These are phyloP conservation scores for Trichoderma cornu-damae DNA, from an alignment of 2,329 filamentous ascomycete genomes.

Conservation along the genomic window DNA sequence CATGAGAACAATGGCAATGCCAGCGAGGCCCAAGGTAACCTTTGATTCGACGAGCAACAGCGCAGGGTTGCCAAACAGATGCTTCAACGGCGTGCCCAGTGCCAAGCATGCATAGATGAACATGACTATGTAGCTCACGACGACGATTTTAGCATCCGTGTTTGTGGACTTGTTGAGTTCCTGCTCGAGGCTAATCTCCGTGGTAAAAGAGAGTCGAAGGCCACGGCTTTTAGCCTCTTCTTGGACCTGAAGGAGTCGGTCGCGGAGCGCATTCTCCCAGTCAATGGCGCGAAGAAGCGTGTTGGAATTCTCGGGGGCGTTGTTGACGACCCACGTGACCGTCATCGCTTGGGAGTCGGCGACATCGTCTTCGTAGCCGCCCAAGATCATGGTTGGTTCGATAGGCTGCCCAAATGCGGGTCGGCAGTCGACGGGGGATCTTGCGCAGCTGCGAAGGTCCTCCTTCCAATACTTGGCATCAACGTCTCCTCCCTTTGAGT, in stretches of 20 bases:
- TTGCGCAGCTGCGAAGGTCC: conserved; percentile 66
- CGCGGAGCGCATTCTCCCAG: conserved; percentile 77
- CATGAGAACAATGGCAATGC: conserved; percentile 94
- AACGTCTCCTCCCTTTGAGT: conserved; percentile 46
- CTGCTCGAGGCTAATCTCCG: conserved; percentile 89
- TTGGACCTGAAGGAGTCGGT: conserved; percentile 70
- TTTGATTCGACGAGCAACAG: conserved; percentile 91
- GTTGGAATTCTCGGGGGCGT: conserved; percentile 67
- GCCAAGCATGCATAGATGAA: conserved; percentile 94
- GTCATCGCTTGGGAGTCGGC: conserved; percentile 74
- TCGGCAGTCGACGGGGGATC: conserved; percentile 76
- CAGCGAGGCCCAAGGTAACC: conserved; percentile 89
- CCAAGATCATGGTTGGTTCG: conserved; percentile 77
- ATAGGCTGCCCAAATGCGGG: conserved; percentile 87
- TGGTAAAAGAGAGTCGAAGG: conserved; percentile 85
- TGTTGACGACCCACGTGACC: conserved; percentile 91
- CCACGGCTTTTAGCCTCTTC: conserved; percentile 72
- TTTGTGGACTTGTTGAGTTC: conserved; percentile 98
- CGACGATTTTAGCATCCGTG: conserved; percentile 93
- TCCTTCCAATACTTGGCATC: conserved; percentile 59
- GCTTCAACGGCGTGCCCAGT: conserved; percentile 75
- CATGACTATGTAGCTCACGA: conserved; percentile 98
- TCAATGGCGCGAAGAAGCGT: conserved; percentile 73
- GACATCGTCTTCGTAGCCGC: conserved; percentile 67
- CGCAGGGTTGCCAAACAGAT: conserved; percentile 75